These are phyloP conservation scores for Boletus barrowsii DNA, from an alignment of 768 basidiomycete species.

Conservation along the genomic window DNA sequence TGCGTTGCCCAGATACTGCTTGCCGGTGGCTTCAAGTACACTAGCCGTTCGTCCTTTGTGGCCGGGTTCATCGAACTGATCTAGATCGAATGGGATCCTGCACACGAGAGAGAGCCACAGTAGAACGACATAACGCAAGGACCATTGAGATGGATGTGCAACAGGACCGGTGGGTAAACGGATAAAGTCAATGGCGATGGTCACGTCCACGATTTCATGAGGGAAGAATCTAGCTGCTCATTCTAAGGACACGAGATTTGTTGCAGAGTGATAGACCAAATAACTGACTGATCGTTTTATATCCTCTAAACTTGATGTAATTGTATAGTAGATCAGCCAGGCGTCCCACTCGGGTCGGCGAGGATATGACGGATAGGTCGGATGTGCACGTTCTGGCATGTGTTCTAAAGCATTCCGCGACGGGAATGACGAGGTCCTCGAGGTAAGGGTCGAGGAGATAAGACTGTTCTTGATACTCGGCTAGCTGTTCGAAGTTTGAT, in stretches of 20 bases:
- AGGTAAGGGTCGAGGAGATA: slow-evolving; percentile 90
- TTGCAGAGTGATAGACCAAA: slow-evolving; percentile 2
- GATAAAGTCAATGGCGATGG: slow-evolving; percentile 68
- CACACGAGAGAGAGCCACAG: slow-evolving; percentile 94
- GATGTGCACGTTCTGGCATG: slow-evolving; percentile 45
- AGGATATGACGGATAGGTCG: slow-evolving; percentile 24
- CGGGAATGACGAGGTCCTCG: slow-evolving; percentile 73
- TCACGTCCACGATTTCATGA: slow-evolving; percentile 82
- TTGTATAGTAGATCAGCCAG: slow-evolving; percentile 67
- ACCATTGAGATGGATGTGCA: slow-evolving; percentile 57
- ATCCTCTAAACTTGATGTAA: slow-evolving; percentile 85
- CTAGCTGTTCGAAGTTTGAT: slow-evolving; percentile 50
- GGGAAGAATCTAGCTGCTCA: slow-evolving; percentile 86
- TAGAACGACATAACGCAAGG: slow-evolving; percentile 76
- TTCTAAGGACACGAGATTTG: slow-evolving; percentile 16
- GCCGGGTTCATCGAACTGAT: slow-evolving; percentile 71
- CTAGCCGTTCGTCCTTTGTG: slow-evolving; percentile 52
- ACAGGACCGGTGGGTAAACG: slow-evolving; percentile 43
- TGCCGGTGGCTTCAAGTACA: slow-evolving; percentile 57
- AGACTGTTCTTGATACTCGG: slow-evolving; percentile 89
- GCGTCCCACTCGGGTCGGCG: slow-evolving; percentile 43
- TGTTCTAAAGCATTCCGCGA: slow-evolving; percentile 59
- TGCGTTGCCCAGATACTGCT: slow-evolving; percentile 54
- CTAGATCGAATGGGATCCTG: slow-evolving; percentile 90
- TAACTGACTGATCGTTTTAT: slow-evolving; percentile 84